Evolutionary conservation across 192 early-diverging fungal species (phyloP).

Genomic region (Coemansia sp.): DNA sequence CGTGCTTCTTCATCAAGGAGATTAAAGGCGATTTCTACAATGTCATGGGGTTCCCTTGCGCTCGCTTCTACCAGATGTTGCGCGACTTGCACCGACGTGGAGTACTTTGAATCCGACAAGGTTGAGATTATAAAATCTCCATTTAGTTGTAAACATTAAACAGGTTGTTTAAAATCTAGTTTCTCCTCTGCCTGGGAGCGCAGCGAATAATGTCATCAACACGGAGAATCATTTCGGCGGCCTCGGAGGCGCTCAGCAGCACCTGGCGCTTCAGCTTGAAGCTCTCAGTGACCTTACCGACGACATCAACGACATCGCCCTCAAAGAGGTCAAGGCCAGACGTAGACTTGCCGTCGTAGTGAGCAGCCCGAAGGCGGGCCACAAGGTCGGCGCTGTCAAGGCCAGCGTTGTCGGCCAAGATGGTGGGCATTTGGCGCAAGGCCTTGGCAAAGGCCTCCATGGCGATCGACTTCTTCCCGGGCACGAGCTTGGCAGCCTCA

Average conservation of each 20-base stretch:
- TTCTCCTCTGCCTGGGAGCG: conserved; percentile 63
- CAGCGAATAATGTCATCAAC: conserved; percentile 98
- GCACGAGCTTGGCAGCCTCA: conserved; percentile 82
- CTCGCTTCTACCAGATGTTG: conserved; percentile 52
- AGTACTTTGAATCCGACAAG: conserved; percentile 6
- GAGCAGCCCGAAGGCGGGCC: conserved; percentile 87
- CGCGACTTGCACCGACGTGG: conserved; percentile 20
- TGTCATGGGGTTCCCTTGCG: conserved; percentile 59
- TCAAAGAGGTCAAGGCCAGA: conserved; percentile 88
- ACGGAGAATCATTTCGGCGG: conserved; percentile 95
- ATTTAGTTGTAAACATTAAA: neutral
- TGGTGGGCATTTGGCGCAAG: conserved; percentile 95
- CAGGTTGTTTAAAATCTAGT: neutral
- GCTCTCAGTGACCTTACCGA: conserved; percentile 88
- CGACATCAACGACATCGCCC: conserved; percentile 78
- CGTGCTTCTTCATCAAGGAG: conserved; percentile 65
- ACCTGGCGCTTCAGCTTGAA: conserved; percentile 97
- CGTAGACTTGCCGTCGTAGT: conserved; percentile 78
- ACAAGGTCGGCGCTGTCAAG: conserved; percentile 95
- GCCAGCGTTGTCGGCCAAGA: conserved; percentile 96
- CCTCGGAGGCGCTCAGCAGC: conserved; percentile 90
- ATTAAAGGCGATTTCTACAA: conserved; percentile 88
- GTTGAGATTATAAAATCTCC: neutral
- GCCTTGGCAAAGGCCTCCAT: conserved; percentile 95
- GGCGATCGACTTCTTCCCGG: conserved; percentile 95